These are phyloP conservation scores for Russula foetens DNA, from an alignment of 768 basidiomycete species.

Conservation along the genomic window DNA sequence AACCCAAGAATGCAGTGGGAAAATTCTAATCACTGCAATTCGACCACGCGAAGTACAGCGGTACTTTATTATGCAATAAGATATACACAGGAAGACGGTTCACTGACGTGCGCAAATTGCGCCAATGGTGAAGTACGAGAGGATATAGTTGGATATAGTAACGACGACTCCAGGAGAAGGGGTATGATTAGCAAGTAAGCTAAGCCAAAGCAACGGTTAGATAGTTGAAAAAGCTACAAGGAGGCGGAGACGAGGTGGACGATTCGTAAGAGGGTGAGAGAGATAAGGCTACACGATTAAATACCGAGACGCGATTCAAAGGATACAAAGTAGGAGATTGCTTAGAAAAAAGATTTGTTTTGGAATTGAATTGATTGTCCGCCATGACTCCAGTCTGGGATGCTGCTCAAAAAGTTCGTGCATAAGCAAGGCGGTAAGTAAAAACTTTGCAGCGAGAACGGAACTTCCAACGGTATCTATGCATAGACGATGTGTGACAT, in stretches of 20 bases:
- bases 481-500: neutral
- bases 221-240: slow-evolving; percentile 11
- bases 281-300: slow-evolving; percentile 15
- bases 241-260: neutral
- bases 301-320: slow-evolving; percentile 3
- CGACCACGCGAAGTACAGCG: neutral
- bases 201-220: neutral
- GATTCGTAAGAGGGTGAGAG: neutral
- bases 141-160: neutral
- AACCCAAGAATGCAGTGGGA: too few species aligned
- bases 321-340: slow-evolving; percentile 7
- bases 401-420: slow-evolving; percentile 9
- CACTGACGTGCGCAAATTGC: neutral
- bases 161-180: neutral
- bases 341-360: neutral
- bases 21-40: neutral
- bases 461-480: slow-evolving; percentile 7
- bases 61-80: neutral
- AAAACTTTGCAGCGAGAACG: neutral
- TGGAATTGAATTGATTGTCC: neutral
- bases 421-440: neutral
- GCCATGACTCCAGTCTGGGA: slow-evolving; percentile 1
- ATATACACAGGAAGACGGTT: neutral
- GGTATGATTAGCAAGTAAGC: neutral
- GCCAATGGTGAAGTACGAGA: neutral